Evolutionary conservation across 306 rosid species (phyloP), one percentile per base, ranked within the genome.

Genomic region (Malus asiatica): DNA sequence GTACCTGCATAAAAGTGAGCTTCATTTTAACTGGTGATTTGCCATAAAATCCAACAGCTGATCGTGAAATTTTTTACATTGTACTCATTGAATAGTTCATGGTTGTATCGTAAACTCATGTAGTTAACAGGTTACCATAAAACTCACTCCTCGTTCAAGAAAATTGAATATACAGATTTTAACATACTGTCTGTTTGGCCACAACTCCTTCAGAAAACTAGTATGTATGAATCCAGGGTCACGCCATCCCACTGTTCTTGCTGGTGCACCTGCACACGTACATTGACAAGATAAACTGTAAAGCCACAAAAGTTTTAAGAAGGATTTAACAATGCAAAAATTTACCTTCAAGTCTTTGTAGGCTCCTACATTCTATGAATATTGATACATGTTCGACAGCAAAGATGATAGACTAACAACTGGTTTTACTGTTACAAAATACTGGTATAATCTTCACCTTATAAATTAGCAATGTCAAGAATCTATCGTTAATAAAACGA

Each of bases 161-260:
- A 16, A 70, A 16, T 69, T 8, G 10, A 8, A 46, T 13, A 63
- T 16, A 70, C 63, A 51, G 35, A 46, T 63, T 45, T 46, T 18
- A 73, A 66, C 89, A 71, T 84, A 89, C 97, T 61, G 73, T 83
- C 52, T 79, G 78, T 88, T 89, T 70, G 96, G 98, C 98, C 98
- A 93, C 80, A 93, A 68, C n/a, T 87, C 87, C 83, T 87, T 91
- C 58, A 93, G 87, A 81, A 93, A 93, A 85, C 98, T 88, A 25
- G 96, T 91, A 79, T 89, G 98, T 65, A 86, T 88, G 86, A 78
- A 93, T 57, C 96, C 96, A 8, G 98, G 98, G 66, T 90, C 97
- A 53, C 96, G 94, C 98, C 97, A 94, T 73, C 98, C 98, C 79
- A 87, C 94, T 13, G 96, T 91, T 66, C 91, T 85, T 70, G 97